Evolutionary conservation across 1,284 basidiomycete species (phyloP).

Genomic region (Puccinia novopanici): DNA sequence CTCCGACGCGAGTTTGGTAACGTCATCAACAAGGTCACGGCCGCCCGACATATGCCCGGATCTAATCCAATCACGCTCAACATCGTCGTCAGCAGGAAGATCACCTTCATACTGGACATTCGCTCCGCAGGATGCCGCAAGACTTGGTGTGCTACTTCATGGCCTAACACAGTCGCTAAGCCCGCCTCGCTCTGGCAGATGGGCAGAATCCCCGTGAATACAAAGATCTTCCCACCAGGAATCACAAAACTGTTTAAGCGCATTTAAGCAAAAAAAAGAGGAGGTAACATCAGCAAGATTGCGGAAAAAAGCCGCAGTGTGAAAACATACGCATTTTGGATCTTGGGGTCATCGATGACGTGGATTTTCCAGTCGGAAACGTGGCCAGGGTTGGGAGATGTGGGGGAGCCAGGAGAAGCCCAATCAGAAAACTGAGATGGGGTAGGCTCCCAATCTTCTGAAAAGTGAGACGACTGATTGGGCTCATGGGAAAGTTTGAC

Average conservation of each 20-base stretch:
- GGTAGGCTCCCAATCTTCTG: background rate
- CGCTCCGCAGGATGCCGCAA: constrained; percentile 58
- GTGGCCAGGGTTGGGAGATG: background rate
- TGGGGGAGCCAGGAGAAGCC: background rate
- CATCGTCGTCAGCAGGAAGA: constrained; percentile 51
- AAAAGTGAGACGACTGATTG: background rate
- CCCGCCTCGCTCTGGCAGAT: constrained; percentile 55
- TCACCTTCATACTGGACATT: constrained; percentile 57
- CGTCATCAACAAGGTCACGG: constrained; percentile 55
- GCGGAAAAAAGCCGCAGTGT: background rate
- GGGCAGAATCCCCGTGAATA: constrained; percentile 49
- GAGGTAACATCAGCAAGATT: background rate
- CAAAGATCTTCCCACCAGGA: constrained; percentile 56
- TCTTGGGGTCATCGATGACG: constrained; percentile 46
- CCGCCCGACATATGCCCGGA: constrained; percentile 47
- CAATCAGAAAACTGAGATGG: constrained; percentile 26
- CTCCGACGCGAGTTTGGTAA: constrained; percentile 57
- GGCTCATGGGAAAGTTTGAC: constrained; percentile 38
- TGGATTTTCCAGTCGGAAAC: constrained; percentile 48
- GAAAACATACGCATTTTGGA: constrained; percentile 45
- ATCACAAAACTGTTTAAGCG: constrained; percentile 55
- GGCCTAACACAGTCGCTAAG: constrained; percentile 58
- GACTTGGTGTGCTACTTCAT: constrained; percentile 58
- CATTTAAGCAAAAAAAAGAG: no score
- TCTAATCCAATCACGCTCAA: constrained; percentile 51